Base-by-base conservation (phyloP, 202 grass and related monocot genomes). In the Tripidium arundinaceum region DNA sequence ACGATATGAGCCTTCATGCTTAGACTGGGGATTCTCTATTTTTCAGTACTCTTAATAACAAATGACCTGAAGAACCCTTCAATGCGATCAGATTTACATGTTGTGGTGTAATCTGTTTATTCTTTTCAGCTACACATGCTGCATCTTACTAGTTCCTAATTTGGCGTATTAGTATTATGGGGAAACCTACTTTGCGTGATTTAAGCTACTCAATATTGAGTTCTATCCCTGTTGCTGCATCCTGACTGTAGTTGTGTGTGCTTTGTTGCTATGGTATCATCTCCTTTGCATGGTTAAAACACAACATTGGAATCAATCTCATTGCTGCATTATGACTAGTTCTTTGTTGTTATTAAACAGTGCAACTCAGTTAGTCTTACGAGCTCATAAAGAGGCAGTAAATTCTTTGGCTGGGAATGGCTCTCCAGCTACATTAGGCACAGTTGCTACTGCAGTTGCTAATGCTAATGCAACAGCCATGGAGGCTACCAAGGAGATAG, bases 351-450 rank as follows among this genome's bases (percentile, higher is more conserved):
- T 81, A 36, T 75, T 88, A 45, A 79, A 78, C 82, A 99, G 96
- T 85, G 90, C 92, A 49, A 91, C 86, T 66, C 96, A 93, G 11
- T 86, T 96, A 82, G 96, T 99, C 78, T 70, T 99, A 60, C 86
- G 75, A 65, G 92, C 92, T 52, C 96, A 99, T 86, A 96, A 91
- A 82, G 96, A 99, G 57, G 96, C 96, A 75, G 90, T 93, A 52
- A 99, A 90, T 86, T 93, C 90, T 52, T 85, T 99, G 84, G 82
- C 86, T 76, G 92, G 92, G 41, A 99, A 85, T 70, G 85, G 83
- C 19, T 95, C 93, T 83, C 76, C 96, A 68, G 58, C 84, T 65
- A 86, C 85, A 28, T 78, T 91, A 64, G 90, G 96, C 62, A 91
- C 96, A 29, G 92, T 99, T 83, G 86, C 92, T 38, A 91, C 96